Evolutionary conservation across 176 grass and related monocot species (phyloP), one percentile per base, ranked within the genome.

Genomic region (Ensete ventricosum): DNA sequence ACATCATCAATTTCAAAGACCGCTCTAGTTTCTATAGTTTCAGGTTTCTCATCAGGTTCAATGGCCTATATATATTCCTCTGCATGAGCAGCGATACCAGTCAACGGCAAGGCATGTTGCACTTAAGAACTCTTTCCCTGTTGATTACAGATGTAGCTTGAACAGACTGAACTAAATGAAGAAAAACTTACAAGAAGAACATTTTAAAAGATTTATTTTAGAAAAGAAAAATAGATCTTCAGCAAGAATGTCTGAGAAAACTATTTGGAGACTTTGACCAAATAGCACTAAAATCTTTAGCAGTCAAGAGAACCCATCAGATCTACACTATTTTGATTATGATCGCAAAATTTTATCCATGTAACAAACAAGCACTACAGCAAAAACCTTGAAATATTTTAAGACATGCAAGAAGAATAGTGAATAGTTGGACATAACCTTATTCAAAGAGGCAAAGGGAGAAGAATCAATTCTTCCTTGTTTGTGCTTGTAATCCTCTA

Each of bases 71-170:
- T 58, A 13, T 84, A 74, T 80, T 92, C 90, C 79, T 92, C 85
- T 60, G 82, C 84, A 87, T 87, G 80, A 66, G 87, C 87, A 77
- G 87, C 80, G 87, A 92, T 89, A 67, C 90, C 82, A 27, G 90
- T 92, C n/a, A 87, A 83, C 21, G 84, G 90, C 65, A 92, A 81
- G 74, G 64, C 51, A 60, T 87, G 81, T 50, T 77, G 86, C 19
- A 72, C 53, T 52, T 88, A 82, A 83, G 82, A 89, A 85, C 73
- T 74, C 81, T 85, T 92, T 14, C 63, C 84, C 90, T 92, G 87
- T 50, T 73, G 80, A 11, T 87, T 78, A 29, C 25, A 57, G 85
- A 77, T 66, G 64, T 57, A 67, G 13, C 71, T 73, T 22, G 23
- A 53, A 11, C 70, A 53, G 2, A 23, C 2, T 53, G n/a, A 52